A percentile compares a stretch with the other conserved stretches of the same genome.
phyloP scores from a whole-genome alignment of 495 filamentous ascomycete genomes.

The Penicillium longicatenatum region DNA sequence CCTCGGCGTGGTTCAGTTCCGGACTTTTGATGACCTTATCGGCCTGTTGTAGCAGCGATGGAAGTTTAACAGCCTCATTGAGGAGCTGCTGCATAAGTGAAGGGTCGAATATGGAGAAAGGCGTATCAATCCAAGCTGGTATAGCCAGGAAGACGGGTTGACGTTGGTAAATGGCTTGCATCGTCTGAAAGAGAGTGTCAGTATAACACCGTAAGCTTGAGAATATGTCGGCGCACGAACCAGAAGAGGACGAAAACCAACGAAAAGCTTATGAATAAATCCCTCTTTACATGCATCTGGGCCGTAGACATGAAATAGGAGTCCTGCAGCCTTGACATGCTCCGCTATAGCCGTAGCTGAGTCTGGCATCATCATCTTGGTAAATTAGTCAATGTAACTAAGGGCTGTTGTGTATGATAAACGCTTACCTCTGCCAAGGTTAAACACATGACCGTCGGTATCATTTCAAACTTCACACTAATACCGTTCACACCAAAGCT shows the following conservation, averaged over 20 bases:
- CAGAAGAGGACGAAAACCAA: slow-evolving; percentile 35
- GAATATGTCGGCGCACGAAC: slow-evolving; percentile 17
- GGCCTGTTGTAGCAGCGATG: slow-evolving; percentile 25
- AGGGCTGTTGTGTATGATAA: not conserved
- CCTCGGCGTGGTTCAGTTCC: not conserved
- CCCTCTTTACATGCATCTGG: slow-evolving; percentile 27
- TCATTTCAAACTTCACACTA: slow-evolving; percentile 14
- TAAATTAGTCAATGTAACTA: slow-evolving; percentile 8
- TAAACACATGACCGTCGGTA: slow-evolving; percentile 41
- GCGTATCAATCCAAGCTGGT: slow-evolving; percentile 28
- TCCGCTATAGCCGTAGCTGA: slow-evolving; percentile 23
- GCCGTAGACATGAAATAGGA: slow-evolving; percentile 28
- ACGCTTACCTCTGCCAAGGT: not conserved
- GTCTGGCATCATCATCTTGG: slow-evolving; percentile 32
- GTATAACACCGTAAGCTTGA: not conserved
- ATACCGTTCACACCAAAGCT: slow-evolving; percentile 17
- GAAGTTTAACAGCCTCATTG: slow-evolving; percentile 28
- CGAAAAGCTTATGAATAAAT: slow-evolving; percentile 35
- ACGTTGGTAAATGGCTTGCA: not conserved
- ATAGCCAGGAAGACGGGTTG: slow-evolving; percentile 18
- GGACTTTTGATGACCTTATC: slow-evolving; percentile 7
- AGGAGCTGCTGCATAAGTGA: slow-evolving; percentile 35
- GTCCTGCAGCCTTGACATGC: slow-evolving; percentile 32
- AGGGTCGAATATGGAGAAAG: slow-evolving; percentile 27
- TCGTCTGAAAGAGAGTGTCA: not conserved